These are phyloP conservation scores for Odontarrhena argentea DNA, from an alignment of 345 rosid genomes.

Conservation along the genomic window DNA sequence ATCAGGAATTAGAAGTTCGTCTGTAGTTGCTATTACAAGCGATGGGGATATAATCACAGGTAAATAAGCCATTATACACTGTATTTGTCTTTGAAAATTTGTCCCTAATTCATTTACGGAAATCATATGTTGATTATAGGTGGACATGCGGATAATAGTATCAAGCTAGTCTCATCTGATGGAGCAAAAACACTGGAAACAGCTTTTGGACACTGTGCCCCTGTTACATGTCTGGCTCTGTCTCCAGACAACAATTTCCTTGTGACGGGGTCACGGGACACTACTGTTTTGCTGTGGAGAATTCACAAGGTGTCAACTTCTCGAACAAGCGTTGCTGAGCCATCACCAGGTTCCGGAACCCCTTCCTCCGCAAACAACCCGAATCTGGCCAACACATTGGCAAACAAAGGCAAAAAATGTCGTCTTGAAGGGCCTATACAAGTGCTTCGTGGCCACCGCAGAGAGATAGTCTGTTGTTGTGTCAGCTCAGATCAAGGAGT, in stretches of 20 bases:
- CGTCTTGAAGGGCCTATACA: slow-evolving; percentile 92
- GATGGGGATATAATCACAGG: slow-evolving; percentile 91
- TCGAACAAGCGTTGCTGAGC: slow-evolving; percentile 57
- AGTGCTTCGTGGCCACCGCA: slow-evolving; percentile 84
- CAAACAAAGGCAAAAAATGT: slow-evolving; percentile 61
- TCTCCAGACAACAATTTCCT: slow-evolving; percentile 85
- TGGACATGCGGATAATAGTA: slow-evolving; percentile 92
- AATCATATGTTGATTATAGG: slow-evolving; percentile 47
- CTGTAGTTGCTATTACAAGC: slow-evolving; percentile 73
- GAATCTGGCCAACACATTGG: slow-evolving; percentile 49
- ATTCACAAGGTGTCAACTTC: slow-evolving; percentile 63
- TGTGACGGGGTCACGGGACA: slow-evolving; percentile 86
- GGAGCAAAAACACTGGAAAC: slow-evolving; percentile 90
- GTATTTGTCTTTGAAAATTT: neutral
- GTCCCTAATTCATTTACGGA: slow-evolving; percentile 18
- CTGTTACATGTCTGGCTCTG: slow-evolving; percentile 95
- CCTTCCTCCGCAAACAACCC: slow-evolving; percentile 51
- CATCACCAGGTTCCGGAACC: slow-evolving; percentile 50
- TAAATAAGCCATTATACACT: slow-evolving; percentile 27
- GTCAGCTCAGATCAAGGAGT: slow-evolving; percentile 89
- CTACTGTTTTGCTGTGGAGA: slow-evolving; percentile 90
- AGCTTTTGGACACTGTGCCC: slow-evolving; percentile 90
- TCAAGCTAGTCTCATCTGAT: slow-evolving; percentile 82
- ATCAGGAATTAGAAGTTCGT: slow-evolving; percentile 78
- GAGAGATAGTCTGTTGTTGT: slow-evolving; percentile 74